Base-by-base conservation (phyloP, 78 protist genomes). In the Emiliania huxleyi region DNA sequence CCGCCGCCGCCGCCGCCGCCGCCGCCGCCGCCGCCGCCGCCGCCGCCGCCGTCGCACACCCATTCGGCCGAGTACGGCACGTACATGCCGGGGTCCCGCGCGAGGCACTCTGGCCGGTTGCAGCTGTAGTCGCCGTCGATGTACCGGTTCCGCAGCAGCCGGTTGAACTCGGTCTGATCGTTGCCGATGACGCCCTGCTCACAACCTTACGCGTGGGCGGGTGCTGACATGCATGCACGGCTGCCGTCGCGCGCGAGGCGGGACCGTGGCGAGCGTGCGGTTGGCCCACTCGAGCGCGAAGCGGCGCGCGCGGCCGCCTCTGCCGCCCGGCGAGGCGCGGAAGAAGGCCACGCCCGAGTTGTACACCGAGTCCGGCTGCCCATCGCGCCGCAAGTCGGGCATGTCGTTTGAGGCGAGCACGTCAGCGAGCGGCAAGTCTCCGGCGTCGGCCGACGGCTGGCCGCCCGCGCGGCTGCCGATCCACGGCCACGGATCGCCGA, bases 141-240 rank as follows among this genome's bases (percentile, higher is more conserved):
- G 81, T 71, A 71, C 38, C 37, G 81, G 26, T 0, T 0, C 0
- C 21, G 23, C 1, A 71, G 81, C 81, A 71, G 81, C 43, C 81
- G 81, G 81, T 71, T 71, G 42, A 71, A 12, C 81, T 71, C 81
- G 25, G 81, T 71, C 43, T 71, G 81, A 43, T 71, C 81, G 81
- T 71, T 71, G 33, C 81, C 81, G 43, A 71, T 71, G 8, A 35
- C n/a, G 43, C 43, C 81, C n/a, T n/a, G n/a, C n/a, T n/a, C n/a
- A n/a, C n/a, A n/a, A n/a, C n/a, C n/a, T n/a, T n/a, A n/a, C n/a
- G n/a, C n/a, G n/a, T n/a, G n/a, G n/a, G n/a, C n/a, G n/a, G n/a
- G n/a, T n/a, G n/a, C n/a, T n/a, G n/a, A n/a, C n/a, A n/a, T n/a
- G n/a, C n/a, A n/a, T n/a, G n/a, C n/a, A n/a, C n/a, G n/a, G n/a